Conservation (phyloP, 2,329 filamentous ascomycete genomes). For the Fusarium agapanthi region DNA sequence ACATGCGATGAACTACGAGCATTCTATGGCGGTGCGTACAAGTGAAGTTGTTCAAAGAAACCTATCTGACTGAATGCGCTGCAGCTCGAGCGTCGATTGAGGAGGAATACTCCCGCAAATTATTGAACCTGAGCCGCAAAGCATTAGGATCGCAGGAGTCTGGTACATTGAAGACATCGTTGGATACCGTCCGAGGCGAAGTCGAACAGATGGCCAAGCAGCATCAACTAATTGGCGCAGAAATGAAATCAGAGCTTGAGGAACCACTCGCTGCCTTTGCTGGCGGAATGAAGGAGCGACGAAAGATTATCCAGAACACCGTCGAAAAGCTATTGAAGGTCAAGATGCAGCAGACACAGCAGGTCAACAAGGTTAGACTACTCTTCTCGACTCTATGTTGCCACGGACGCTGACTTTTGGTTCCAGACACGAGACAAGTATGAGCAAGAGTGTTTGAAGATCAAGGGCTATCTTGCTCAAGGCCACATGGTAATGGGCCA, state of each 20-base stretch:
- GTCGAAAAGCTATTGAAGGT: slow-evolving; percentile 94
- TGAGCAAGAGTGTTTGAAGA: slow-evolving; percentile 97
- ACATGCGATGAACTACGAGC: slow-evolving; percentile 92
- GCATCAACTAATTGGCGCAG: slow-evolving; percentile 85
- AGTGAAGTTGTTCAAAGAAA: background rate
- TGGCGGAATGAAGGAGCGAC: slow-evolving; percentile 93
- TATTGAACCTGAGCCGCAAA: slow-evolving; percentile 86
- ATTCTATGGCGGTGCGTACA: slow-evolving; percentile 80
- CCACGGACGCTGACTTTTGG: slow-evolving; percentile 1
- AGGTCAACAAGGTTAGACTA: slow-evolving; percentile 83
- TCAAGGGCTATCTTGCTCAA: slow-evolving; percentile 97
- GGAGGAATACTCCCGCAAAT: slow-evolving; percentile 93
- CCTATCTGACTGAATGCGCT: background rate
- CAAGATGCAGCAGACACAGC: slow-evolving; percentile 89
- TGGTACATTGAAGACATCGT: slow-evolving; percentile 82
- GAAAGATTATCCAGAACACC: slow-evolving; percentile 94
- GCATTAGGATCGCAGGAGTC: slow-evolving; percentile 87
- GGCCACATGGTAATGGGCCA: slow-evolving; percentile 99
- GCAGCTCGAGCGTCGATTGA: slow-evolving; percentile 89
- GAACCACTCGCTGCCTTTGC: slow-evolving; percentile 92
- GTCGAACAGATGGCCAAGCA: slow-evolving; percentile 94
- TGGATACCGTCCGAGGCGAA: slow-evolving; percentile 89
- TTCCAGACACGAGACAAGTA: slow-evolving; percentile 85
- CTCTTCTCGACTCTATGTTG: too few species aligned
- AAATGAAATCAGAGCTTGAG: slow-evolving; percentile 97